These are phyloP conservation scores for Psilocybe sp. DNA, from an alignment of 768 basidiomycete species.

Conservation along the genomic window DNA sequence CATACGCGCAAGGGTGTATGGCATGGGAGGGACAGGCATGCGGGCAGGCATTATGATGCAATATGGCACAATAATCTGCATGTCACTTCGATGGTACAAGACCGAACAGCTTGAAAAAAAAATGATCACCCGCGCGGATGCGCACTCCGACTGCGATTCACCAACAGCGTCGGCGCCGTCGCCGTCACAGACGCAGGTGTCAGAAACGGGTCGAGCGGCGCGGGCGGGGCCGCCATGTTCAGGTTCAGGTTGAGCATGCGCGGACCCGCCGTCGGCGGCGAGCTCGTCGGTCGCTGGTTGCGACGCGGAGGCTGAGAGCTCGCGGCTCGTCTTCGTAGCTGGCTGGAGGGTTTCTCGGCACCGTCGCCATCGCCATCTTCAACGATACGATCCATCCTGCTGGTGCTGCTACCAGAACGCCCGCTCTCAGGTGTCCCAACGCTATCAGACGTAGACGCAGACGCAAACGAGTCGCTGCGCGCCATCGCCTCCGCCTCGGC, in stretches of 20 bases:
- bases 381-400: neutral
- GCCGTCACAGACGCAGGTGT: constrained; percentile 2
- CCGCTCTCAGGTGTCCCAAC: neutral
- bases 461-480: constrained; percentile 3
- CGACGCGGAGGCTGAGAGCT: constrained; percentile 18
- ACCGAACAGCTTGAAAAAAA: neutral
- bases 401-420: neutral
- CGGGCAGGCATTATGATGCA: no score
- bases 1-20: no score
- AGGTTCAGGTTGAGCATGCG: neutral
- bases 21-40: no score
- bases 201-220: constrained; percentile 10
- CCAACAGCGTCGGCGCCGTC: constrained; percentile 4
- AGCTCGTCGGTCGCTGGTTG: constrained; percentile 13
- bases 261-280: constrained; percentile 8
- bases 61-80: no score
- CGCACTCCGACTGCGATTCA: constrained; percentile 11
- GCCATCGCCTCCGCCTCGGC: neutral
- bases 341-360: no score
- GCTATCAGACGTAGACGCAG: neutral
- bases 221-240: neutral
- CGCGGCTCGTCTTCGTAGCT: no score
- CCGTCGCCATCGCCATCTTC: no score
- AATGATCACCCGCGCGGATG: neutral
- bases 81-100: neutral